Evolutionary conservation across 306 rosid species (phyloP), one percentile per base, ranked within the genome.

Genomic region (Vigna angularis): DNA sequence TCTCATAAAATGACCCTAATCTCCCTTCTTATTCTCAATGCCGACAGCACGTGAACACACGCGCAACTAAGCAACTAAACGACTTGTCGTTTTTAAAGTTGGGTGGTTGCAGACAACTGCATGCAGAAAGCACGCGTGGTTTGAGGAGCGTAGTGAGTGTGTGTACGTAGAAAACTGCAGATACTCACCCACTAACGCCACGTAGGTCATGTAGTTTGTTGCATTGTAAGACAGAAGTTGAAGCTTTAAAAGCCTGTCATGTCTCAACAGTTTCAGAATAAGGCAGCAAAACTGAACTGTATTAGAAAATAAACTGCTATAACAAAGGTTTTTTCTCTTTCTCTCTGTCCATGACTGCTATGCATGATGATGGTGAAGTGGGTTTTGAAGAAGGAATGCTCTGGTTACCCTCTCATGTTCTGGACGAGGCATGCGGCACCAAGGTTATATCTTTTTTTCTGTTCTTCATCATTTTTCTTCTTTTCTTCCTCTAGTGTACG

Each of bases 371-470:
- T 12, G 79, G 22, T 50, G 87, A 86, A 64, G 74, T 87, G 79
- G 78, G 82, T 62, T 82, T 88, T 49, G 89, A 88, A 66, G 97
- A 89, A 68, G 92, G 90, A 84, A 80, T 84, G 89, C 62, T 74
- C 9, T 86, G 88, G 83, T 89, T 91, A 76, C 93, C 97, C 45
- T 78, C 86, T 50, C 87, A 86, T 59, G 89, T 88, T 82, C 77
- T 87, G 3, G 68, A 82, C 11, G 88, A 89, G 59, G 49, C 49
- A 44, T 44, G 49, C 49, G 49, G 49, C 49, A 44, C 49, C 3
- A 44, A 44, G 49, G 49, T 44, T 44, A 44, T 42, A 42, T 10
- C 12, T 10, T 44, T 42, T 42, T 11, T 9, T 10, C 44, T 28
- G 30, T 38, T 38, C 10, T 38, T 38, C 44, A 38, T 38, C 44